Base-by-base conservation (phyloP, 345 rosid species). In the Reutealis trisperma region DNA sequence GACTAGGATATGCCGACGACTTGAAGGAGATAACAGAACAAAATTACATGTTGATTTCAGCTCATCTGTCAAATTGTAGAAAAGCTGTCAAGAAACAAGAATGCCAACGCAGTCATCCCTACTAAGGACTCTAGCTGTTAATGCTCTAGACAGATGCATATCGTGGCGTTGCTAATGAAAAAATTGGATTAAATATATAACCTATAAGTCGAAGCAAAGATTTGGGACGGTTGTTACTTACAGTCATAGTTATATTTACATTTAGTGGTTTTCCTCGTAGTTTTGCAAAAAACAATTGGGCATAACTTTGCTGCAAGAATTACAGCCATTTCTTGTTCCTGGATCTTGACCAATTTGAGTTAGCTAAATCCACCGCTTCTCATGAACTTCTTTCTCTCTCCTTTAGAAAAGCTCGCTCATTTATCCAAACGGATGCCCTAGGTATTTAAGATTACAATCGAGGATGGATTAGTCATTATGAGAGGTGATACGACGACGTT, bases 1-100 rank as follows among this genome's bases (percentile, higher is more conserved):
- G 8, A 77, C 25, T 8, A 90, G n/a, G 51, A 75, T 47, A 65
- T 55, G 73, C 19, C 91, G 89, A 22, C 89, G 90, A 76, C 58
- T 76, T 42, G 79, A 68, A 41, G 71, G 42, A 54, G 71, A 71
- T 30, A 76, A 73, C 34, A 45, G 42, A 71, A 60, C 73, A 45
- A 41, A 71, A 67, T 71, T 70, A 77, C 71, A 70, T 59, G 75
- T 79, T 44, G 72, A 66, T 76, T 76, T 78, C 74, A 74, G 69
- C 62, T 78, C 86, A 81, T 76, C 90, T 85, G 86, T 45, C 45
- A 59, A 34, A 75, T 12, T 61, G 18, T 47, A 71, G 8, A 41
- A n/a, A 69, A 72, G 22, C 73, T 9, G 34, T 59, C 41, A 58
- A 47, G n/a, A n/a, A n/a, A n/a, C n/a, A n/a, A n/a, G n/a, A n/a